Percentiles rank a stretch among this genome's conserved stretches.
Evolutionary conservation across 2,329 filamentous ascomycete genomes (phyloP).

Genomic region (Phialophora macrospora): DNA sequence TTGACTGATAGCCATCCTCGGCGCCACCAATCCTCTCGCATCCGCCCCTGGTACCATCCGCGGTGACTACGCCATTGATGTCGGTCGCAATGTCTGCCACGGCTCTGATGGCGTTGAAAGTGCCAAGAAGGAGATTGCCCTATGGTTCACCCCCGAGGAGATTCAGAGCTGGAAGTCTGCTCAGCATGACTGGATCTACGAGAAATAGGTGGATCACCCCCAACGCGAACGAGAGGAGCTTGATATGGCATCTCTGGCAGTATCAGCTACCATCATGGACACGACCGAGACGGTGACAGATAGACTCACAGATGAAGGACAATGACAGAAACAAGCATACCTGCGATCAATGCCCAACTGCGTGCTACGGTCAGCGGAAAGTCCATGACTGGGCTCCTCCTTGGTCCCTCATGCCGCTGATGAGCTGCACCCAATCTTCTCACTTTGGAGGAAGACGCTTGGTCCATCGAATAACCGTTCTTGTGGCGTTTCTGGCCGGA

Average conservation of each 20-base stretch:
- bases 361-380: neutral
- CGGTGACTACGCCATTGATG: constrained; percentile 85
- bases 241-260: neutral
- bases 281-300: constrained; percentile 8
- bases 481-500: constrained; percentile 51
- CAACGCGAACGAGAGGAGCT: neutral
- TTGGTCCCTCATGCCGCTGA: neutral
- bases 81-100: constrained; percentile 99
- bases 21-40: constrained; percentile 97
- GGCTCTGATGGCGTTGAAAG: constrained; percentile 98
- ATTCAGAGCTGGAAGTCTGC: constrained; percentile 81
- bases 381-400: constrained; percentile 33
- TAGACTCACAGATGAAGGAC: constrained; percentile 17
- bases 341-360: neutral
- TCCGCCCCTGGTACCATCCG: constrained; percentile 98
- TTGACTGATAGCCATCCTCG: constrained; percentile 72
- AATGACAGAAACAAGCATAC: constrained; percentile 13
- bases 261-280: constrained; percentile 9
- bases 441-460: neutral
- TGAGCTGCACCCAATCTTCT: neutral
- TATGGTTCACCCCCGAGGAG: constrained; percentile 95
- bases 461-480: constrained; percentile 45
- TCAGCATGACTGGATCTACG: constrained; percentile 94
- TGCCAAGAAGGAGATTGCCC: constrained; percentile 98
- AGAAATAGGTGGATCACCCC: constrained; percentile 59